phyloP scores from a whole-genome alignment of 495 filamentous ascomycete genomes.

The Tuber brumale region DNA sequence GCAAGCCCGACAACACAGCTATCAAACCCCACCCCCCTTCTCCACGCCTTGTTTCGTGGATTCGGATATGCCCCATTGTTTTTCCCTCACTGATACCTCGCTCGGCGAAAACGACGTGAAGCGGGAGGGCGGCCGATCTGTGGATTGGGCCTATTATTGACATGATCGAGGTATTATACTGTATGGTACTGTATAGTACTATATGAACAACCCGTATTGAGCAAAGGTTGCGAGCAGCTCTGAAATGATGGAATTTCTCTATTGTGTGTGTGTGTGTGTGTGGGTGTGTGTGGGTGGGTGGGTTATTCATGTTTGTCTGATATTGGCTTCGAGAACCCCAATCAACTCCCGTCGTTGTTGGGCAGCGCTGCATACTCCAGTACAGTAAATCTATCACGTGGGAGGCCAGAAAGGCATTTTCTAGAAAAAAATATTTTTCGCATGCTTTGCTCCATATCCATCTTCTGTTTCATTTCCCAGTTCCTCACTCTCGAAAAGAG shows the following conservation, averaged over 20 bases:
- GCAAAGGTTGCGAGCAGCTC: neutral
- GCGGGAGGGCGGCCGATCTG: too few relatives aligned
- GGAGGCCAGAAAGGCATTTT: neutral
- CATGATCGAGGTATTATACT: too few relatives aligned
- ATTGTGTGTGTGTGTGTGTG: neutral
- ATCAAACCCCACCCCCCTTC: too few relatives aligned
- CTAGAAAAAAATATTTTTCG: too few relatives aligned
- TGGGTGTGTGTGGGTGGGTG: too few relatives aligned
- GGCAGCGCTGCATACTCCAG: too few relatives aligned
- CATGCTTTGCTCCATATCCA: too few relatives aligned
- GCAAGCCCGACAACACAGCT: neutral
- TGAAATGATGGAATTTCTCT: neutral
- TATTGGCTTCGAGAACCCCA: neutral
- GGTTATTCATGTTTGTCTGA: too few relatives aligned
- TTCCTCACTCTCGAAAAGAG: neutral
- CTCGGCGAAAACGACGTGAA: neutral
- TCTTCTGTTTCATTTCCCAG: neutral
- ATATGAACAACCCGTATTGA: neutral
- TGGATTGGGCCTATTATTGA: neutral
- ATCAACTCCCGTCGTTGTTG: neutral
- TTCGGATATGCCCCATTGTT: neutral
- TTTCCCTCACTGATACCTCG: neutral
- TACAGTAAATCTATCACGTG: neutral
- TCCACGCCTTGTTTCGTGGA: too few relatives aligned
- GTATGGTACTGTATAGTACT: too few relatives aligned